phyloP scores from a whole-genome alignment of 2,329 filamentous ascomycete genomes.

The Neofusicoccum umdonicola region DNA sequence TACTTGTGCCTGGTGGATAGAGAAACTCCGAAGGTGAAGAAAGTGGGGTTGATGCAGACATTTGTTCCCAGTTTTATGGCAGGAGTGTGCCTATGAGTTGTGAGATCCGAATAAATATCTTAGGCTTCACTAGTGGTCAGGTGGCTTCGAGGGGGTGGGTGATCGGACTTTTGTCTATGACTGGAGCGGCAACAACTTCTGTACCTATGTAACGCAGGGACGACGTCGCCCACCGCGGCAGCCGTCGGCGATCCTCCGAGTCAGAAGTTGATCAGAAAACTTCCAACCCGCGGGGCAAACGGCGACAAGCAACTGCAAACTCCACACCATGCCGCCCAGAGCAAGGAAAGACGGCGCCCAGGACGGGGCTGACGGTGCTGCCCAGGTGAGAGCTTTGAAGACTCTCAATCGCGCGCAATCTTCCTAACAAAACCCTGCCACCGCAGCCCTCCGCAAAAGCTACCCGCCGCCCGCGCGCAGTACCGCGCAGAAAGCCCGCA shows the following conservation, averaged over 20 bases:
- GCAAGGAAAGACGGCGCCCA: slow-evolving; percentile 1
- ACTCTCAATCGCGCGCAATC: not conserved
- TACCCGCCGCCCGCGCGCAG: slow-evolving; percentile 6
- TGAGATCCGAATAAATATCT: too few relatives aligned
- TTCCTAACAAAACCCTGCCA: not conserved
- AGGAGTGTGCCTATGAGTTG: too few relatives aligned
- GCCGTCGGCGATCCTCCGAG: slow-evolving; percentile 11
- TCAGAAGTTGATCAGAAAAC: slow-evolving; percentile 1
- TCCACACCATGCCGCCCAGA: slow-evolving; percentile 16
- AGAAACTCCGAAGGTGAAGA: too few relatives aligned
- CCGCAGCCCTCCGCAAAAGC: slow-evolving; percentile 16
- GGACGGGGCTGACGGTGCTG: not conserved
- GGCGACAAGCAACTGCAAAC: not conserved
- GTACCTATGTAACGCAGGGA: not conserved
- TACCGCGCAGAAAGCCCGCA: slow-evolving; percentile 15
- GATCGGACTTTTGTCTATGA: not conserved
- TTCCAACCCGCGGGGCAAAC: slow-evolving; percentile 16
- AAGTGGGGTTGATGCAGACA: too few relatives aligned
- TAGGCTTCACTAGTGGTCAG: too few relatives aligned
- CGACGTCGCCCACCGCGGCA: slow-evolving; percentile 3
- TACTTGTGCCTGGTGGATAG: too few relatives aligned
- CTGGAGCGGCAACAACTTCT: not conserved
- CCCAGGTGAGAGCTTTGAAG: slow-evolving; percentile 1
- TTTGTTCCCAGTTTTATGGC: too few relatives aligned
- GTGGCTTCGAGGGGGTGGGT: too few relatives aligned